phyloP scores from a whole-genome alignment of 139 green algal genomes.

The Coccomyxa sp. region DNA sequence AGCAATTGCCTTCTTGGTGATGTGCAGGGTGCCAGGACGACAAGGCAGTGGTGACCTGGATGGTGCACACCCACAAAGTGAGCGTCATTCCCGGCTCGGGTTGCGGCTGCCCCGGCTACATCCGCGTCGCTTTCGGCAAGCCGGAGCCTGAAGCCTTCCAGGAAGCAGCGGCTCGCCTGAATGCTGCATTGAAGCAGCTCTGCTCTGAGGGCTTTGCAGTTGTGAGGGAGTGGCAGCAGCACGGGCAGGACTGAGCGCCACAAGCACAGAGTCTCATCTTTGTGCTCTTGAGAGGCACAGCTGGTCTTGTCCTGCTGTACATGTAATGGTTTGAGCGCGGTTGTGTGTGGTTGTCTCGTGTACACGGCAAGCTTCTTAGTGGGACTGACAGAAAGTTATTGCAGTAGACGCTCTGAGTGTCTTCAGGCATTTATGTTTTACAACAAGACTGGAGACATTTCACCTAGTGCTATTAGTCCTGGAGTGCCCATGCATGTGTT shows the following conservation, averaged over 20 bases:
- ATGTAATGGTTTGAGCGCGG: no score
- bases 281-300: no score
- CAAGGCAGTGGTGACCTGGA: slow-evolving; percentile 69
- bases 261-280: no score
- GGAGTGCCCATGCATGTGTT: no score
- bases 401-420: no score
- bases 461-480: no score
- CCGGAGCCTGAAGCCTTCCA: slow-evolving; percentile 48
- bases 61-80: slow-evolving; percentile 76
- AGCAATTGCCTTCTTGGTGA: not conserved
- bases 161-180: slow-evolving; percentile 61
- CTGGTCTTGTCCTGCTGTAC: no score
- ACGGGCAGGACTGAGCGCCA: not conserved
- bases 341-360: no score
- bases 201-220: slow-evolving; percentile 16
- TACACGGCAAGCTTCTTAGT: no score
- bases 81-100: slow-evolving; percentile 77
- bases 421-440: no score
- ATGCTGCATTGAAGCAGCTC: slow-evolving; percentile 65
- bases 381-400: no score
- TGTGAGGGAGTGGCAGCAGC: not conserved
- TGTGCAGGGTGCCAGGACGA: slow-evolving; percentile 48
- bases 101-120: slow-evolving; percentile 72
- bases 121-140: slow-evolving; percentile 76
- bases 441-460: no score